Base-by-base conservation (phyloP, 148 eudicot species). In the Rhododendron molle region DNA sequence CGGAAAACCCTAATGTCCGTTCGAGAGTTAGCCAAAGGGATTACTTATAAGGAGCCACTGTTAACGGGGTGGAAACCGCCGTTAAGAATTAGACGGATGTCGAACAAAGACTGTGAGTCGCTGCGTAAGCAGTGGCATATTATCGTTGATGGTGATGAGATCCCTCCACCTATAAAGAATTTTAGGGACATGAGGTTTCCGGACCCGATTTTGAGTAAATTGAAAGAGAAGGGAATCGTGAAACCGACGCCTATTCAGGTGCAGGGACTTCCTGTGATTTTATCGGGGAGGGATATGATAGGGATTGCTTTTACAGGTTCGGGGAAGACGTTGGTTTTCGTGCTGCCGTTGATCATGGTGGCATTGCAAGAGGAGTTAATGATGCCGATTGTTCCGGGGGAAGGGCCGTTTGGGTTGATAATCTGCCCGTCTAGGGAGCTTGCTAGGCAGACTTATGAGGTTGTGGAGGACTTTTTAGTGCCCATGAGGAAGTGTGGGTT, bases 291-390 rank as follows among this genome's bases (percentile, higher is more conserved):
- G 83, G 98, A 96, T 76, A 94, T 96, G 98, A 94, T 96, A 62
- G 98, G 96, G 28, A 94, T 96, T 87, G 99, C 99, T 0, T 93
- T 93, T 85, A 96, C 96, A 0, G 99, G 99, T 21, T 94, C 99
- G 7, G 99, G 99, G 18, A 96, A 96, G 85, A 96, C 99, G 0
- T 87, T 94, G 85, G 98, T 90, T 7, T 94, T 96, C 81, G 99
- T 95, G 46, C 46, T 96, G 89, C 99, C 99, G 0, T 84, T 96
- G 15, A 93, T 95, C 43, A 95, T 96, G 99, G 88, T 94, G 58
- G 98, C 99, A 5, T 81, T 96, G 81, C 98, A 96, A 74, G 99
- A 96, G 78, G 98, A 94, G 88, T 65, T 93, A 8, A 92, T 91
- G 98, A 94, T 94, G 98, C 98, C 98, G 10, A 88, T 94, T 86